phyloP scores from a whole-genome alignment of 2,329 filamentous ascomycete genomes.

The Trichoderma afroharzianum region DNA sequence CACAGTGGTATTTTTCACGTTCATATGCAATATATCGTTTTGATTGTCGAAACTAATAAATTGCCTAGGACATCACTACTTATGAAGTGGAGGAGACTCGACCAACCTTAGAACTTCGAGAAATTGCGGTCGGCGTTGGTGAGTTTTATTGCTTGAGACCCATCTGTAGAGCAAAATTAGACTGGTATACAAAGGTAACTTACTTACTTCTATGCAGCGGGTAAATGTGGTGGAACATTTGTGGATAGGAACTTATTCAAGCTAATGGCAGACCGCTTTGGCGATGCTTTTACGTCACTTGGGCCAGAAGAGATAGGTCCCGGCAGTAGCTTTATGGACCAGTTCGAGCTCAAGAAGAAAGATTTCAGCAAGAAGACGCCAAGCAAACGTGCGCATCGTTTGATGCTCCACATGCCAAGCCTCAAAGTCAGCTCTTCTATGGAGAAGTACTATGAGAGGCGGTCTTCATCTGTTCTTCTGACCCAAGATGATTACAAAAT shows the following conservation, averaged over 20 bases:
- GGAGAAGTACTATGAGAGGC: background rate
- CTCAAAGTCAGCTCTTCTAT: background rate
- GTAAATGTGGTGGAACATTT: background rate
- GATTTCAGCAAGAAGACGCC: conserved; percentile 20
- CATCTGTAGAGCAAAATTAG: background rate
- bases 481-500: background rate
- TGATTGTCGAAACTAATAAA: background rate
- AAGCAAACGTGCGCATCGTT: conserved; percentile 2
- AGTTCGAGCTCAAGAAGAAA: conserved; percentile 20
- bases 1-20: background rate
- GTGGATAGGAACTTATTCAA: background rate
- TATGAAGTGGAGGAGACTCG: background rate
- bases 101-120: background rate
- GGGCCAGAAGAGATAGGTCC: conserved; percentile 16
- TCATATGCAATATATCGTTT: too few relatives aligned
- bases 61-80: background rate
- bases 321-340: conserved; percentile 20
- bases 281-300: background rate
- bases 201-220: background rate
- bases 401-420: background rate
- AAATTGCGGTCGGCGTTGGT: background rate
- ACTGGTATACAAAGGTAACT: too few relatives aligned
- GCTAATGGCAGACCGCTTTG: background rate
- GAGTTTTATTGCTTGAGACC: background rate
- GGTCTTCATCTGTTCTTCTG: background rate